Evolutionary conservation across 2,329 filamentous ascomycete genomes (phyloP).

Genomic region (Diplodia scrobiculata): DNA sequence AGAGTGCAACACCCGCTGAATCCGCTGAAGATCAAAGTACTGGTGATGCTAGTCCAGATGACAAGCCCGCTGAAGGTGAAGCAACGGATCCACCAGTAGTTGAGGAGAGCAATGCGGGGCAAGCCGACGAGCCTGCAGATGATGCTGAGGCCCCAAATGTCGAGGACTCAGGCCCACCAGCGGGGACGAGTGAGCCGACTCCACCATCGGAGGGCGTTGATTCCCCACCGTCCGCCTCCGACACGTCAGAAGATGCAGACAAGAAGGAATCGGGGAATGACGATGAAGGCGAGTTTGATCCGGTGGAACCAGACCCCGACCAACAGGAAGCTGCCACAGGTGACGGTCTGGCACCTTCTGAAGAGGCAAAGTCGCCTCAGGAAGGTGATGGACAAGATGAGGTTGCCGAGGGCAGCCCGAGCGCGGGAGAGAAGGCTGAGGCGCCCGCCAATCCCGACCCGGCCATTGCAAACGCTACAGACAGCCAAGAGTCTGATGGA

Average conservation of each 20-base stretch:
- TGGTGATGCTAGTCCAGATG: background rate
- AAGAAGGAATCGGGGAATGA: background rate
- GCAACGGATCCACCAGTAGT: background rate
- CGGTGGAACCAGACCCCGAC: conserved; percentile 2
- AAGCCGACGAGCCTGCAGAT: background rate
- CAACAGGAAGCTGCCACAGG: no score
- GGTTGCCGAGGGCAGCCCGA: background rate
- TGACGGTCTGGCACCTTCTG: background rate
- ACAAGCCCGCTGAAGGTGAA: background rate
- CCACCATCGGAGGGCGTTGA: background rate
- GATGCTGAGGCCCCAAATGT: no score
- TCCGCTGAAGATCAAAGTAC: background rate
- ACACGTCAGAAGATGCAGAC: background rate
- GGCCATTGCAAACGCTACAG: background rate
- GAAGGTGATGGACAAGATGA: background rate
- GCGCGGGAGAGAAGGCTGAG: background rate
- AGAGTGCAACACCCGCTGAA: background rate
- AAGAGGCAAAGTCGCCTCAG: background rate
- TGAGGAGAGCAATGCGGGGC: background rate
- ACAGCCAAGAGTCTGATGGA: background rate
- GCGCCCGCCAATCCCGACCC: background rate
- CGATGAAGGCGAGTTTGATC: background rate
- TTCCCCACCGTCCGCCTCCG: background rate
- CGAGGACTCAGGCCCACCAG: background rate
- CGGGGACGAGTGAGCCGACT: background rate